Evolutionary conservation across 1,139 yeast species (phyloP).

Genomic region (Diutina ranongensis): DNA sequence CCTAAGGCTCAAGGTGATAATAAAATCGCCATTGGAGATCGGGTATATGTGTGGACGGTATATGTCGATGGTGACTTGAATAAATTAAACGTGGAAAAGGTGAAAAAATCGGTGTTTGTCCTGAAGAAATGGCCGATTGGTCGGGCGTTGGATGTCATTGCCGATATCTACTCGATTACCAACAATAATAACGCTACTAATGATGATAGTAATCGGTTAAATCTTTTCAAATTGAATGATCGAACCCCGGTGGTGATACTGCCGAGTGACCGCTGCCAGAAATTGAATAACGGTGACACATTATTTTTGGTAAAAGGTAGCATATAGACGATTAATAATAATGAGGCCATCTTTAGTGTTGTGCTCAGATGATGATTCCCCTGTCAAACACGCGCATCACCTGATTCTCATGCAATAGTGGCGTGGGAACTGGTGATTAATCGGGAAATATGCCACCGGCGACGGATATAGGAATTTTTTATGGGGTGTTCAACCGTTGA

Average conservation of each 20-base stretch:
- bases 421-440: too few species aligned
- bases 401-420: too few species aligned
- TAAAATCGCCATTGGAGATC: constrained; percentile 39
- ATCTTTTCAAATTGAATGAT: constrained; percentile 29
- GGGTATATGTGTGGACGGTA: constrained; percentile 52
- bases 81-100: constrained; percentile 18
- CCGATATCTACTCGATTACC: constrained; percentile 39
- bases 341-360: too few species aligned
- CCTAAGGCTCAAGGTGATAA: constrained; percentile 59
- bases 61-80: constrained; percentile 28
- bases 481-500: too few species aligned
- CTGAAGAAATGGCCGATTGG: constrained; percentile 69
- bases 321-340: too few species aligned
- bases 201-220: constrained; percentile 29
- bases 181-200: constrained; percentile 46
- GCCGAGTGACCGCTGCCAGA: constrained; percentile 25
- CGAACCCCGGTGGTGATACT: constrained; percentile 6
- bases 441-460: too few species aligned
- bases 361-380: too few species aligned
- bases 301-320: constrained; percentile 49
- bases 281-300: constrained; percentile 37
- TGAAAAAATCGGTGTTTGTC: constrained; percentile 35
- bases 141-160: constrained; percentile 58
- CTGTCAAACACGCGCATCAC: too few species aligned
- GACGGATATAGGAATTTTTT: too few species aligned